phyloP scores from a whole-genome alignment of 2,329 filamentous ascomycete genomes.

The Volutella citrinella region DNA sequence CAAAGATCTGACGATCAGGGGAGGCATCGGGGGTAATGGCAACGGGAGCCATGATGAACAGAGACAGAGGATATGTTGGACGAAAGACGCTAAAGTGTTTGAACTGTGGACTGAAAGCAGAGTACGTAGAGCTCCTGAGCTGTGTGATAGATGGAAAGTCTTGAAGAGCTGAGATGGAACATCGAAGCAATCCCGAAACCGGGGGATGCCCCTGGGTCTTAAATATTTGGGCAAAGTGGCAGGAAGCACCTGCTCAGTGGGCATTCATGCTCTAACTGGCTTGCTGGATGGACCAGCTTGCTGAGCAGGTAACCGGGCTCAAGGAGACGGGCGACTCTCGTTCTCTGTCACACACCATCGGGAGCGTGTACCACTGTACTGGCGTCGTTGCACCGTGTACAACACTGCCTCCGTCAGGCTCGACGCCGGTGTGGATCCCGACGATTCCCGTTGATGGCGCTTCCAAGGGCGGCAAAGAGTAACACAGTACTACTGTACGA shows the following conservation, averaged over 20 bases:
- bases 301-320: constrained; percentile 6
- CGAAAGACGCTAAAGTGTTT: background rate
- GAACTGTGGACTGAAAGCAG: constrained; percentile 8
- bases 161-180: constrained; percentile 6
- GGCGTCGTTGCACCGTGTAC: constrained; percentile 13
- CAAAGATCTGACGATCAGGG: constrained; percentile 28
- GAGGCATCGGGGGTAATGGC: constrained; percentile 33
- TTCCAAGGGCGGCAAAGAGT: too few species aligned
- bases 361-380: constrained; percentile 6
- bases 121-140: constrained; percentile 1
- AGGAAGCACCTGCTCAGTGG: constrained; percentile 2
- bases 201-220: constrained; percentile 12
- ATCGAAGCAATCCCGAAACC: constrained; percentile 2
- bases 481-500: too few species aligned
- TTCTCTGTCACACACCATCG: constrained; percentile 5
- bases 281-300: constrained; percentile 2
- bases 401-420: constrained; percentile 21
- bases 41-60: constrained; percentile 34
- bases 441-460: constrained; percentile 9
- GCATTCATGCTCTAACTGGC: constrained; percentile 4
- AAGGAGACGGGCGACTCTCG: constrained; percentile 1
- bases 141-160: too few species aligned
- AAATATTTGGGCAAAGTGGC: constrained; percentile 13
- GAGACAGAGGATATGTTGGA: constrained; percentile 5
- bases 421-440: constrained; percentile 15